Conservation (phyloP, 2,329 filamentous ascomycete species). For the Samsoniella hepiali region DNA sequence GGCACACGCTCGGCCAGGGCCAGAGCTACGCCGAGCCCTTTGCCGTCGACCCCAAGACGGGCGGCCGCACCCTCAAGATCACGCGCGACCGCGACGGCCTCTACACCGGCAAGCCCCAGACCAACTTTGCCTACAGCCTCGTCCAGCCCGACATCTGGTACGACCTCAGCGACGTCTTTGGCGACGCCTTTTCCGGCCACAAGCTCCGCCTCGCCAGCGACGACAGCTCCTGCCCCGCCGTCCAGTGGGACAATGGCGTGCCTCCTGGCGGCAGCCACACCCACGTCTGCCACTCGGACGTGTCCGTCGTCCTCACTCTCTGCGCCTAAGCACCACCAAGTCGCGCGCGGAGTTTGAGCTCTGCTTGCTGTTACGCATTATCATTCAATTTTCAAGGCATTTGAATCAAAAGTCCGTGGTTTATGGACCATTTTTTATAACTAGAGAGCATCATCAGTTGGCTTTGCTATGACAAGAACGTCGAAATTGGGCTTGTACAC, state of each 20-base stretch:
- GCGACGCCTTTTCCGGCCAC: conserved; percentile 35
- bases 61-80: conserved; percentile 40
- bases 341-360: too few species aligned
- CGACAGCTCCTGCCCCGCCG: conserved; percentile 31
- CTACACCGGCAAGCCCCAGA: conserved; percentile 39
- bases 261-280: conserved; percentile 37
- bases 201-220: conserved; percentile 32
- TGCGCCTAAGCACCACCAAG: conserved; percentile 26
- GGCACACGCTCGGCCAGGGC: conserved; percentile 27
- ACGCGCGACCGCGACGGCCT: conserved; percentile 35
- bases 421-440: not conserved
- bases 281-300: conserved; percentile 32
- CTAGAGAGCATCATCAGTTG: not conserved
- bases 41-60: conserved; percentile 33
- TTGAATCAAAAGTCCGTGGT: not conserved
- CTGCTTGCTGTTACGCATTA: too few species aligned
- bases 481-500: not conserved
- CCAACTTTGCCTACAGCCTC: conserved; percentile 39
- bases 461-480: not conserved
- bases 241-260: conserved; percentile 35
- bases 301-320: conserved; percentile 36
- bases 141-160: conserved; percentile 36
- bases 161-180: conserved; percentile 40
- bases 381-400: not conserved
- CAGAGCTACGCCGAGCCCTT: conserved; percentile 35